Evolutionary conservation across 495 filamentous ascomycete species (phyloP).

Genomic region (Podospora pseudocomata): DNA sequence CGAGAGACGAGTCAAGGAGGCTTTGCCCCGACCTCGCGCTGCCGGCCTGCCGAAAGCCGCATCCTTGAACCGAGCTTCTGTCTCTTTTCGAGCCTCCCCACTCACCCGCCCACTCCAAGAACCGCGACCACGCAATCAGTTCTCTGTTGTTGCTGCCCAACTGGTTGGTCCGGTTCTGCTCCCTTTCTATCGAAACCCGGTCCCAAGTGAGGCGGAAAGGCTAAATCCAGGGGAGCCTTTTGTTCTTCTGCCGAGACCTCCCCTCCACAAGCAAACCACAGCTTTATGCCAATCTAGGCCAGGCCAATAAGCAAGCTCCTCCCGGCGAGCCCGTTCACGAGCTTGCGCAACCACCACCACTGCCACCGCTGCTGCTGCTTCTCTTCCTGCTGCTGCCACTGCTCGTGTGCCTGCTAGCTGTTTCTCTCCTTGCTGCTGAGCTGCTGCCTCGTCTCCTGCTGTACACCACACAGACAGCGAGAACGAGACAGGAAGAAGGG

Average conservation of each 20-base stretch:
- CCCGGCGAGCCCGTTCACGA: constrained; percentile 12
- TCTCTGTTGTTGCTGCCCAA: constrained; percentile 33
- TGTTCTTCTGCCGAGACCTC: constrained; percentile 15
- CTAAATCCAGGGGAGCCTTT: constrained; percentile 12
- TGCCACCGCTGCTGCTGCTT: background rate
- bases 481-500: background rate
- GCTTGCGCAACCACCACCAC: constrained; percentile 6
- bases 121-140: constrained; percentile 18
- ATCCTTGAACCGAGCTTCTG: constrained; percentile 23
- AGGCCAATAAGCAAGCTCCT: constrained; percentile 19
- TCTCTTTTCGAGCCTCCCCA: constrained; percentile 23
- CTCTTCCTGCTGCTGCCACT: background rate
- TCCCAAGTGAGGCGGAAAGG: constrained; percentile 21
- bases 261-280: constrained; percentile 9
- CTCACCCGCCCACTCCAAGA: constrained; percentile 15
- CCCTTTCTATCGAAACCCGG: constrained; percentile 6
- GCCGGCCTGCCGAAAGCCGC: constrained; percentile 27
- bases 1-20: constrained; percentile 3
- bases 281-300: constrained; percentile 3
- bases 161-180: constrained; percentile 11
- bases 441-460: background rate
- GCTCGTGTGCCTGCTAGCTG: background rate
- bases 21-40: constrained; percentile 13
- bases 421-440: background rate
- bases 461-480: constrained; percentile 5